These are phyloP conservation scores for Lachancea waltii DNA, from an alignment of 805 yeast species.

Conservation along the genomic window DNA sequence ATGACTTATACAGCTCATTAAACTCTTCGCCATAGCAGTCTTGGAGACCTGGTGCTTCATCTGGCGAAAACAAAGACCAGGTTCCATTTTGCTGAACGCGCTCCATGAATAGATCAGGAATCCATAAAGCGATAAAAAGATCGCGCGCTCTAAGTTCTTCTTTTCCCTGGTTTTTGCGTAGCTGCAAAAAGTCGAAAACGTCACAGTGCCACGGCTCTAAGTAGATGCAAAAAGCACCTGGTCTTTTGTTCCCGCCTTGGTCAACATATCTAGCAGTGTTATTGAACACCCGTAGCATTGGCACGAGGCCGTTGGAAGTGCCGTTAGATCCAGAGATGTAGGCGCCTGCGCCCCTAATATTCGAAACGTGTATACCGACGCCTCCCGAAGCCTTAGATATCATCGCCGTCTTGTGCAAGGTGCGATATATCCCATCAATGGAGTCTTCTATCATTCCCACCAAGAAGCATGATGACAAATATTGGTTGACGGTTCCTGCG, in stretches of 20 bases:
- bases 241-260: slow-evolving; percentile 96
- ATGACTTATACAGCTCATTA: slow-evolving; percentile 55
- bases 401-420: slow-evolving; percentile 78
- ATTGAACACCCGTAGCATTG: slow-evolving; percentile 90
- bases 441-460: slow-evolving; percentile 89
- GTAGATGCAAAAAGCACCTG: slow-evolving; percentile 92
- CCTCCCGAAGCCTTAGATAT: slow-evolving; percentile 95
- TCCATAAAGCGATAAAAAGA: slow-evolving; percentile 85
- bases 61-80: slow-evolving; percentile 88
- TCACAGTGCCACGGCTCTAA: slow-evolving; percentile 97
- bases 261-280: slow-evolving; percentile 94
- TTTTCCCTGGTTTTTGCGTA: slow-evolving; percentile 89
- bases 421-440: slow-evolving; percentile 86
- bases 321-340: slow-evolving; percentile 89
- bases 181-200: slow-evolving; percentile 72
- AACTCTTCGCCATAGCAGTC: slow-evolving; percentile 84
- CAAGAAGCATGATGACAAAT: slow-evolving; percentile 87
- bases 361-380: slow-evolving; percentile 79
- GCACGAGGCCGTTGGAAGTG: slow-evolving; percentile 82
- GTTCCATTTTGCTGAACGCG: slow-evolving; percentile 71
- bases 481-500: slow-evolving; percentile 79
- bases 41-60: slow-evolving; percentile 74
- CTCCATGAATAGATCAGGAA: slow-evolving; percentile 88
- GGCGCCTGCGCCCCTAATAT: slow-evolving; percentile 77
- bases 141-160: slow-evolving; percentile 92